Conservation (phyloP, 257 asterid species). For the Craterostigma plantagineum region DNA sequence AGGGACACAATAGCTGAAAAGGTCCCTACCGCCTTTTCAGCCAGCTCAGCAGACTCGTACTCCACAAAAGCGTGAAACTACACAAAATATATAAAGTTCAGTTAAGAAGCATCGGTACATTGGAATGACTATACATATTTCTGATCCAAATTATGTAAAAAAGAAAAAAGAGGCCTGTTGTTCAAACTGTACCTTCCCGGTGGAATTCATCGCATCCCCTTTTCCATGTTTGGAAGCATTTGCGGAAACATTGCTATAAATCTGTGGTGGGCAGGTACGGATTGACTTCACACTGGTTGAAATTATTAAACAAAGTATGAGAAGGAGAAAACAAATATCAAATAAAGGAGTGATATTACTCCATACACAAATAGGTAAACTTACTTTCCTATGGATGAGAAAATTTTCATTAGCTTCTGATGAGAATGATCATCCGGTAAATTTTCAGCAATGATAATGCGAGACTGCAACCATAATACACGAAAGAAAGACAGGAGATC, state of each 20-base stretch:
- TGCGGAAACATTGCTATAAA: constrained; percentile 21
- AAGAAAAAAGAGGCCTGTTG: no score
- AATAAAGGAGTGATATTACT: no score
- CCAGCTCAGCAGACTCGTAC: constrained; percentile 59
- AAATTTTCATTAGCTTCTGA: constrained; percentile 78
- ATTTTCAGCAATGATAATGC: constrained; percentile 72
- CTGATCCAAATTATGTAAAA: no score
- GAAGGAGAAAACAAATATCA: no score
- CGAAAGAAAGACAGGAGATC: no score
- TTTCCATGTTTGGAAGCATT: constrained; percentile 43
- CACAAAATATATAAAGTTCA: constrained; percentile 13
- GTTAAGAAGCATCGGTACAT: background rate
- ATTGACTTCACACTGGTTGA: constrained; percentile 72
- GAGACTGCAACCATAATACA: constrained; percentile 23
- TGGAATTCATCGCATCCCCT: constrained; percentile 37
- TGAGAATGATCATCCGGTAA: constrained; percentile 88
- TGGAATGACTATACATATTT: no score
- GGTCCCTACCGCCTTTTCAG: constrained; percentile 66
- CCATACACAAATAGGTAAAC: constrained; percentile 7
- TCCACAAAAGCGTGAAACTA: constrained; percentile 89
- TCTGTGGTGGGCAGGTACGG: constrained; percentile 74
- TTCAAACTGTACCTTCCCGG: constrained; percentile 40
- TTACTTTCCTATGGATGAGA: constrained; percentile 79
- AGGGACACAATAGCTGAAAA: no score
- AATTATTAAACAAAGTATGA: constrained; percentile 7